These are phyloP conservation scores for Euphorbia tirucalli DNA, from an alignment of 345 rosid genomes.

Conservation along the genomic window DNA sequence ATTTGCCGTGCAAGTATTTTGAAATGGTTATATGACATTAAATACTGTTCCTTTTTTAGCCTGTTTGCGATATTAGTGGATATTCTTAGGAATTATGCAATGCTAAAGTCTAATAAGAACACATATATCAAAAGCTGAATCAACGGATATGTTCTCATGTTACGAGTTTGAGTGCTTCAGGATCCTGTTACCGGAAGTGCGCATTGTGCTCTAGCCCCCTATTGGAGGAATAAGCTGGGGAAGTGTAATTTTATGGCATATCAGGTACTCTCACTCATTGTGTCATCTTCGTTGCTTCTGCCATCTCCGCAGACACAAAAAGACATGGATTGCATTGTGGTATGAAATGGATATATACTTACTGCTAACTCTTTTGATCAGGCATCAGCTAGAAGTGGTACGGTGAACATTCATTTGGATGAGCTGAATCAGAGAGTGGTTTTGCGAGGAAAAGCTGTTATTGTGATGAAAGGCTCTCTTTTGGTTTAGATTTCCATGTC, in stretches of 20 bases:
- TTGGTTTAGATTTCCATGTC: constrained; percentile 45
- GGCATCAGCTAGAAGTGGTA: constrained; percentile 62
- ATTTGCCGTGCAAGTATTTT: no score
- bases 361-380: constrained; percentile 8
- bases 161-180: constrained; percentile 31
- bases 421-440: constrained; percentile 49
- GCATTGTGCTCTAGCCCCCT: constrained; percentile 65
- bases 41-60: not conserved
- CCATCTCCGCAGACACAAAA: no score
- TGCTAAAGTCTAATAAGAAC: no score
- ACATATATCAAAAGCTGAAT: not conserved
- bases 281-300: no score
- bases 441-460: constrained; percentile 61
- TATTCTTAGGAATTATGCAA: no score
- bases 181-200: constrained; percentile 84
- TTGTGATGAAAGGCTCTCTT: constrained; percentile 63
- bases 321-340: no score
- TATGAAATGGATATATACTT: no score
- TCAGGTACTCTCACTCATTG: constrained; percentile 4
- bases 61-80: no score
- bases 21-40: not conserved
- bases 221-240: constrained; percentile 67
- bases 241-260: constrained; percentile 58
- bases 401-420: constrained; percentile 46
- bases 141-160: not conserved